phyloP scores from a whole-genome alignment of 371 early-diverging fungal genomes.

The Rhizopus arrhizus region DNA sequence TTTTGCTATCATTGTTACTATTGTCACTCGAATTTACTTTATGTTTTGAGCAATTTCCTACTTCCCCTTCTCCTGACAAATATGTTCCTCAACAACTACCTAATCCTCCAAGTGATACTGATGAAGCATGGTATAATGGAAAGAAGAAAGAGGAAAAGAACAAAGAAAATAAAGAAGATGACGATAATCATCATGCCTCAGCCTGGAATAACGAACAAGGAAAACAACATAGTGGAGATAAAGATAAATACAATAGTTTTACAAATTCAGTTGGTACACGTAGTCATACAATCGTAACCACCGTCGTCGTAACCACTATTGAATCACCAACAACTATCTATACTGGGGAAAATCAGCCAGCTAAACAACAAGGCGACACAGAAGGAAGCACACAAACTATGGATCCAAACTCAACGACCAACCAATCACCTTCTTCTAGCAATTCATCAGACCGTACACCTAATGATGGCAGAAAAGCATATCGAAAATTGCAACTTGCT shows the following conservation, averaged over 20 bases:
- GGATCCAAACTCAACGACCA: neutral
- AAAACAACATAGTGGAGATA: too few species aligned
- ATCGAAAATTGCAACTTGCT: slow-evolving; percentile 11
- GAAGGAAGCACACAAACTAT: neutral
- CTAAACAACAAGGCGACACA: neutral
- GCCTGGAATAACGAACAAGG: neutral
- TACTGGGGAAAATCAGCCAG: slow-evolving; percentile 2
- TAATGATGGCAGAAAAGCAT: neutral
- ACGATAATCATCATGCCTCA: neutral
- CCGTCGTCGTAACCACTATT: neutral
- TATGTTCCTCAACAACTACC: neutral
- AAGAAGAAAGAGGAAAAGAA: neutral
- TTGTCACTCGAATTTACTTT: neutral
- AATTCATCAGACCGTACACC: neutral
- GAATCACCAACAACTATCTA: neutral
- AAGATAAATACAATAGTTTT: neutral
- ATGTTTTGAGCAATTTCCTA: neutral
- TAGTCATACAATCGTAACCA: neutral
- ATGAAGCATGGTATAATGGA: neutral
- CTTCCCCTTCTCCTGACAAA: neutral
- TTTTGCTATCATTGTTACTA: neutral
- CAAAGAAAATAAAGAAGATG: neutral
- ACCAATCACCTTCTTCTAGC: neutral
- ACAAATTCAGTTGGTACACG: neutral
- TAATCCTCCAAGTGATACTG: neutral